Base-by-base conservation (phyloP, 2,329 filamentous ascomycete species). In the Penicillium sp. region DNA sequence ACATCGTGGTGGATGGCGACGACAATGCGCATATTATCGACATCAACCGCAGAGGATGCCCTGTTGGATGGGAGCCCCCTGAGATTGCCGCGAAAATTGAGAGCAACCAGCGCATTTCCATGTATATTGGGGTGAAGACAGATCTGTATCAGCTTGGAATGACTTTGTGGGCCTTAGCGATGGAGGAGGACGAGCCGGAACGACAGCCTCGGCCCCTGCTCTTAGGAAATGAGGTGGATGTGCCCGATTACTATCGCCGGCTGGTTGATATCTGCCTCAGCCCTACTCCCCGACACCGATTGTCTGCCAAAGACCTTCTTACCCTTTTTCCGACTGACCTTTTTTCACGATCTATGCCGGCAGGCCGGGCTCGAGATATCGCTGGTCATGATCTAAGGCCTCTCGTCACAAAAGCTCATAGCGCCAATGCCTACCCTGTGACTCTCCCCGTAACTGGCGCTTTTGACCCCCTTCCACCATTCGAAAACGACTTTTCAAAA, bases 71-170 rank as follows among this genome's bases (percentile, higher is more conserved):
- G 95, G 95, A 99, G 65, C 93, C 95, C 3, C 95, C 95, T 5
- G 95, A 99, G 75, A 89, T 96, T 55, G 89, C 88, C 16, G 84
- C 85, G 6, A 85, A 98, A 54, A 91, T 98, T 59, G 88, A 93
- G 63, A 93, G 88, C 73, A 90, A 90, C 56, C 93, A 97, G 73
- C 85, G 91, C 29, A 93, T 99, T 52, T 90, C 90, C 46, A 96
- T 98, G 88, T 97, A 96, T 70, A 98, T 99, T 70, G 93, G 95
- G 13, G 92, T 97, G 71, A 99, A 99, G 76, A 96, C 93, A 0
- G 95, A 99, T 75, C 80, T 99, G 1, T 99, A 90, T 69, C 95
- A 99, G 75, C 83, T 98, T 5, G 95, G 95, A 5, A 99, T 99
- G 95, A 92, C 96, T 2, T 79, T 99, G 3, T 99, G 93, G 91